A percentile compares a stretch with the other conserved stretches of the same genome.
Conservation (phyloP, 768 basidiomycete species). For the Termitomyces sp. region DNA sequence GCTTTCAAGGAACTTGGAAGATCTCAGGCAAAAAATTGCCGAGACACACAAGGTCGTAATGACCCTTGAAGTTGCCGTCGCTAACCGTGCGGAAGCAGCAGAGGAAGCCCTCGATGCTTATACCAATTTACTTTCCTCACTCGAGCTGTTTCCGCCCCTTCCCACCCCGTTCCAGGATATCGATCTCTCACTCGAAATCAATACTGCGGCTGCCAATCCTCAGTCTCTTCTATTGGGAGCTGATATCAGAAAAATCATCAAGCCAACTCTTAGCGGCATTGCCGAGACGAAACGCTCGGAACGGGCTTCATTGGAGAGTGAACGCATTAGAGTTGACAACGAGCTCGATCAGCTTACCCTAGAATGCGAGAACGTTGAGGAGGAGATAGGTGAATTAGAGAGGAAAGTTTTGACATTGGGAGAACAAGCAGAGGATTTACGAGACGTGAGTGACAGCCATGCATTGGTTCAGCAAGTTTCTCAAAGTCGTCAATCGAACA, state of each 20-base stretch:
- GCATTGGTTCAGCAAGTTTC: not conserved
- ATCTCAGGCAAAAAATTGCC: slow-evolving; percentile 68
- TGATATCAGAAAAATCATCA: slow-evolving; percentile 67
- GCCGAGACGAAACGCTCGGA: slow-evolving; percentile 71
- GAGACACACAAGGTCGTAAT: slow-evolving; percentile 71
- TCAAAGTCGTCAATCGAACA: slow-evolving; percentile 19
- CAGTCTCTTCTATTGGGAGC: slow-evolving; percentile 63
- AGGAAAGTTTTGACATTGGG: slow-evolving; percentile 66
- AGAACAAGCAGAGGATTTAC: slow-evolving; percentile 75
- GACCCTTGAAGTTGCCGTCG: slow-evolving; percentile 79
- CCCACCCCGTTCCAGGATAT: slow-evolving; percentile 65
- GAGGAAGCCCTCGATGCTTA: slow-evolving; percentile 83
- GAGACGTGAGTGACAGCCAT: slow-evolving; percentile 53
- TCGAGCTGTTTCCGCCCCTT: slow-evolving; percentile 75
- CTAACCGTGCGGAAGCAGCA: slow-evolving; percentile 72
- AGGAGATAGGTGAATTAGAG: slow-evolving; percentile 70
- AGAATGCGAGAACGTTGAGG: slow-evolving; percentile 78
- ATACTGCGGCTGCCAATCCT: slow-evolving; percentile 69
- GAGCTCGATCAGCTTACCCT: slow-evolving; percentile 73
- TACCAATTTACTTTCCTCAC: slow-evolving; percentile 62
- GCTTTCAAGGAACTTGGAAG: slow-evolving; percentile 66
- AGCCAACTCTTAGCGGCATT: slow-evolving; percentile 68
- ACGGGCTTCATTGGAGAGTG: slow-evolving; percentile 66
- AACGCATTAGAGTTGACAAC: slow-evolving; percentile 76
- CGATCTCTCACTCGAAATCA: slow-evolving; percentile 77